Evolutionary conservation across 257 asterid genomes (phyloP), one percentile per base, ranked within the genome.

Genomic region (Capsicum baccatum): DNA sequence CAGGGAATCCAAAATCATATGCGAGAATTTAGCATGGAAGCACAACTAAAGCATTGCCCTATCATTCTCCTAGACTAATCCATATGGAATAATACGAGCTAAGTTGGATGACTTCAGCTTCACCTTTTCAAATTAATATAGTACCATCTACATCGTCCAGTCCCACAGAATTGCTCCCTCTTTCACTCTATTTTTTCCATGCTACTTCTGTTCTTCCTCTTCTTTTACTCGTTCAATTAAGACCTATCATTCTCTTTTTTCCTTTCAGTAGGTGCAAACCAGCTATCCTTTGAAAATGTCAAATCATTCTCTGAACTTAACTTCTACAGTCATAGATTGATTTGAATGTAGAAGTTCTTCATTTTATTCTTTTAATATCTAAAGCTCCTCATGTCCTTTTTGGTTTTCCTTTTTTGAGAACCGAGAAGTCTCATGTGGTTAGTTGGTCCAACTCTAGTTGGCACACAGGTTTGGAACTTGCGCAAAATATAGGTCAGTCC

Each of bases 401-500:
- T 14, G n/a, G 12, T 54, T 50, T 50, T 50, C 12, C 12, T 2
- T 52, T 52, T 52, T 52, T 52, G 14, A 56, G 15, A 56, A 56
- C 62, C 14, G 17, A 15, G 19, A 56, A 56, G 7, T 56, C 62
- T 19, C 66, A 8, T 7, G 66, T 16, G 66, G 66, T 17, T 59
- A 59, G 66, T 33, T 59, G 66, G 33, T 59, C 66, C 66, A 59
- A 59, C 66, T 59, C 66, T 26, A 59, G 66, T 59, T n/a, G 66
- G 66, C 66, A 6, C 66, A 59, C 33, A 59, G 26, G 66, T n/a
- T 59, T 39, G 44, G 44, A 39, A 39, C 44, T 39, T 39, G 44
- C 5, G 44, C 44, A 39, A 39, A 39, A 17, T n/a, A 59, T 17
- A n/a, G 26, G 10, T 3, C 66, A 6, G 11, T 17, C 26, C 21